These are phyloP conservation scores for Carpinus fangiana DNA, from an alignment of 306 rosid species.

Conservation along the genomic window DNA sequence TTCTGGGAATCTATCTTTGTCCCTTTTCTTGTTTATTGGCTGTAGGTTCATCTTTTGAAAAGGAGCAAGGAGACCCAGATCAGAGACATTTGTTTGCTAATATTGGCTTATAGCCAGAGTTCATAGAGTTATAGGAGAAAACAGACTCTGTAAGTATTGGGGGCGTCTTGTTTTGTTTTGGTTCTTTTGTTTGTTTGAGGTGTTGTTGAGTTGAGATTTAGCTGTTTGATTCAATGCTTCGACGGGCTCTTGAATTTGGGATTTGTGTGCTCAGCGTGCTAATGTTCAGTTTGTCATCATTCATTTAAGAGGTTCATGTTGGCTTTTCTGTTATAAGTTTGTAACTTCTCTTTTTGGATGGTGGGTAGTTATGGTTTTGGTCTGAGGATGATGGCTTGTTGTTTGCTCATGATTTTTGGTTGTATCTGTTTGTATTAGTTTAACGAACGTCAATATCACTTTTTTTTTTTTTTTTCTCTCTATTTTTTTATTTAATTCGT, in stretches of 20 bases:
- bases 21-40: background rate
- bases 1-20: constrained; percentile 1
- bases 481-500: background rate
- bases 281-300: constrained; percentile 2
- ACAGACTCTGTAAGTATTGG: constrained; percentile 22
- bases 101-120: background rate
- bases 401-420: background rate
- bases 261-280: background rate
- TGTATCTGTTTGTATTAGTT: background rate
- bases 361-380: background rate
- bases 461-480: background rate
- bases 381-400: background rate
- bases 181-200: background rate
- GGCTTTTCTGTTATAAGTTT: background rate
- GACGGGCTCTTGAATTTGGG: constrained; percentile 13
- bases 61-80: constrained; percentile 31
- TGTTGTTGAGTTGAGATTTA: background rate
- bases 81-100: background rate
- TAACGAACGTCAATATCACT: background rate
- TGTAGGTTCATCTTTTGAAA: constrained; percentile 25
- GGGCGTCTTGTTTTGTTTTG: background rate
- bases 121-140: background rate
- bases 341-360: constrained; percentile 1
- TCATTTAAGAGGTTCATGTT: background rate
- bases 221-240: constrained; percentile 22